A percentile compares a stretch with the other conserved stretches of the same genome.
phyloP scores from a whole-genome alignment of 78 protist species.

The Mastigamoeba balamuthi region DNA sequence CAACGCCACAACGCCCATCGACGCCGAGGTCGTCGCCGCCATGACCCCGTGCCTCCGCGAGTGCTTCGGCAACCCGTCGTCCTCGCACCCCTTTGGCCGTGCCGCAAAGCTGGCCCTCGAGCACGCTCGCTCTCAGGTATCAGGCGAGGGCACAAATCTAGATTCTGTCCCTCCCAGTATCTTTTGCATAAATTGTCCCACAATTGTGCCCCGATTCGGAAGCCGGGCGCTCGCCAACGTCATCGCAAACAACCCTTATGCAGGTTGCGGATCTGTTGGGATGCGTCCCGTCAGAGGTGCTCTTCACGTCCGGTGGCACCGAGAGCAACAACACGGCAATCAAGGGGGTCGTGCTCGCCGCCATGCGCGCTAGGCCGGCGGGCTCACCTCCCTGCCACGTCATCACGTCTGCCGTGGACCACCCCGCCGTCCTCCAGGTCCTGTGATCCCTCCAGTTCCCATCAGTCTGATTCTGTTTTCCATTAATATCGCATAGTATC shows the following conservation, averaged over 20 bases:
- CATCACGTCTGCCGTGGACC: constrained; percentile 29
- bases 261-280: constrained; percentile 59
- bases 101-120: background rate
- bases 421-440: constrained; percentile 14
- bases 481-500: too few relatives aligned
- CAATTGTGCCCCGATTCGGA: too few relatives aligned
- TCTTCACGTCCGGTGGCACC: constrained; percentile 92
- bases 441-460: too few relatives aligned
- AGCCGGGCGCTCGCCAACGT: too few relatives aligned
- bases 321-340: constrained; percentile 88
- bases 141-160: too few relatives aligned
- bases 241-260: too few relatives aligned
- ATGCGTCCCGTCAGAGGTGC: constrained; percentile 65
- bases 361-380: too few relatives aligned
- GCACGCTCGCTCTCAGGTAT: too few relatives aligned
- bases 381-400: too few relatives aligned
- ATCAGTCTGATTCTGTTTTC: too few relatives aligned
- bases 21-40: background rate
- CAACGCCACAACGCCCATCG: constrained; percentile 30
- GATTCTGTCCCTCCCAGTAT: too few relatives aligned
- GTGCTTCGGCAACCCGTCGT: constrained; percentile 21
- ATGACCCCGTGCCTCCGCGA: constrained; percentile 5
- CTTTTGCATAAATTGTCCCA: too few relatives aligned
- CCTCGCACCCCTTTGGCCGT: constrained; percentile 1
- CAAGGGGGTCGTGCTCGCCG: constrained; percentile 80